A percentile compares a stretch with the other conserved stretches of the same genome.
Conservation (phyloP, 1,284 basidiomycete genomes). For the Puccinia novopanici region DNA sequence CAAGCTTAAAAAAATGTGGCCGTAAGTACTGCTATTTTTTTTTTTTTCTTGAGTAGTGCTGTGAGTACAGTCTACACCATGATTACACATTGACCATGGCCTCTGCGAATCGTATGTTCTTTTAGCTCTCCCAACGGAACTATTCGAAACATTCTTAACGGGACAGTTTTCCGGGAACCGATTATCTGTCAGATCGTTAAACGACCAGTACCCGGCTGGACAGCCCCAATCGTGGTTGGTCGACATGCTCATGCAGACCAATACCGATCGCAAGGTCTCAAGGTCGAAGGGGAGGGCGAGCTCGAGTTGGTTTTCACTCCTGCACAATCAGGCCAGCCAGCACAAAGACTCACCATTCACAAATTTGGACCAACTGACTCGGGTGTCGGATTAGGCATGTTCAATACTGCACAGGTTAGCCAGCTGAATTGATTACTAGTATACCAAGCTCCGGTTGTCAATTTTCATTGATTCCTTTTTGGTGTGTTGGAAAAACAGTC, state of each 20-base stretch:
- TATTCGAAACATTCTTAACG: conserved; percentile 93
- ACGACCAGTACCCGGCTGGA: conserved; percentile 91
- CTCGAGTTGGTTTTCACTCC: conserved; percentile 85
- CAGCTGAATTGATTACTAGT: too few relatives aligned
- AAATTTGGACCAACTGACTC: conserved; percentile 74
- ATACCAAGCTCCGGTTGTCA: background rate
- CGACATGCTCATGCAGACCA: conserved; percentile 97
- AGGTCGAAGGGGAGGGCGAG: conserved; percentile 83
- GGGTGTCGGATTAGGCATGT: conserved; percentile 82
- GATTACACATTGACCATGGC: background rate
- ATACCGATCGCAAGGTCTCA: conserved; percentile 87
- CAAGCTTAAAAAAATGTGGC: conserved; percentile 89
- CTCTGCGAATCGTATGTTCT: too few relatives aligned
- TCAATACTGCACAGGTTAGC: conserved; percentile 84
- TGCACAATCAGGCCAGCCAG: conserved; percentile 62
- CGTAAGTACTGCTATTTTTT: conserved; percentile 54
- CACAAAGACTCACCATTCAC: conserved; percentile 75
- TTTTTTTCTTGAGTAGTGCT: background rate
- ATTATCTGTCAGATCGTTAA: conserved; percentile 90
- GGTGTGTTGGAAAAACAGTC: conserved; percentile 11
- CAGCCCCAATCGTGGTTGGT: conserved; percentile 93
- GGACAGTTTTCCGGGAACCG: conserved; percentile 97
- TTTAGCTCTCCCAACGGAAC: conserved; percentile 46
- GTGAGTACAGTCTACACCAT: background rate
- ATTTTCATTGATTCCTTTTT: background rate